A percentile compares a stretch with the other conserved stretches of the same genome.
Evolutionary conservation across 1,139 yeast genomes (phyloP).

Genomic region (Geotrichum candidum): DNA sequence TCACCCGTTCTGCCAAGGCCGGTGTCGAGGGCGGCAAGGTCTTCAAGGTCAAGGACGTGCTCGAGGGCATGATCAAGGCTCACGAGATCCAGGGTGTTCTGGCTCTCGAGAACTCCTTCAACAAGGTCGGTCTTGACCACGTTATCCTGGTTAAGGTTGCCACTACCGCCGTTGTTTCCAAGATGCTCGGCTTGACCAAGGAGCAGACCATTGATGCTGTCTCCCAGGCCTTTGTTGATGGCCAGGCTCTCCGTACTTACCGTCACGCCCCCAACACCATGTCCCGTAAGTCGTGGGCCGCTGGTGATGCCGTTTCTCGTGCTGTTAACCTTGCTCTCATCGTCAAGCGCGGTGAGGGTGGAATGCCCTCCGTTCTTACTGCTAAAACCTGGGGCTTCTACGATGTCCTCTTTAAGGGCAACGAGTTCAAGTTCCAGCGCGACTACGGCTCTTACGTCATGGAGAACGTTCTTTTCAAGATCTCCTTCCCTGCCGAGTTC

Average conservation of each 20-base stretch:
- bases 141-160: conserved; percentile 56
- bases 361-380: conserved; percentile 52
- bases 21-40: conserved; percentile 39
- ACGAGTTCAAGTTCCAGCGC: conserved; percentile 49
- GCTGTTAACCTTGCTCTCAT: conserved; percentile 51
- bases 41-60: conserved; percentile 45
- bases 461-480: conserved; percentile 56
- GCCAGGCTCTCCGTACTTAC: conserved; percentile 52
- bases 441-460: conserved; percentile 51
- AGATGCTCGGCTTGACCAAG: conserved; percentile 44
- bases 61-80: conserved; percentile 54
- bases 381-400: conserved; percentile 59
- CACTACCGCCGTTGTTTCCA: conserved; percentile 54
- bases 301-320: conserved; percentile 57
- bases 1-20: conserved; percentile 44
- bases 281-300: conserved; percentile 61
- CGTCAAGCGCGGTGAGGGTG: conserved; percentile 49
- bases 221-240: conserved; percentile 57
- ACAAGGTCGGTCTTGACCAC: conserved; percentile 55
- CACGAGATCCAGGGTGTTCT: conserved; percentile 56
- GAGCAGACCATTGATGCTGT: conserved; percentile 51
- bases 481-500: conserved; percentile 60
- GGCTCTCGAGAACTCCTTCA: conserved; percentile 54
- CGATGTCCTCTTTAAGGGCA: conserved; percentile 50
- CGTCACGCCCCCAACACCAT: conserved; percentile 60